Evolutionary conservation across 257 asterid species (phyloP), one percentile per base, ranked within the genome.

Genomic region (Petunia secreta): DNA sequence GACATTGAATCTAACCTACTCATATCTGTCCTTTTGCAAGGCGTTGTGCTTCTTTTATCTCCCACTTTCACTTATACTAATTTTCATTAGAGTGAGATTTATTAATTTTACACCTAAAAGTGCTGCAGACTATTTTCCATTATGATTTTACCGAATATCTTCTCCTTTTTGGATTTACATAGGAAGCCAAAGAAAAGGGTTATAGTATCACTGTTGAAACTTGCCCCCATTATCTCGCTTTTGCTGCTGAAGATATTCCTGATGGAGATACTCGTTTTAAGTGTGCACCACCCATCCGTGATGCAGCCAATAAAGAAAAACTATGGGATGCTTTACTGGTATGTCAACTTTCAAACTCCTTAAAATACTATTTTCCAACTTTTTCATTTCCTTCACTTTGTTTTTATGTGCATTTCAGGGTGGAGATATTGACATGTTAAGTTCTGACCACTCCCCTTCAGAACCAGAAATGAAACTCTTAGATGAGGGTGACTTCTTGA

Each of bases 221-320:
- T 10, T 95, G 98, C 90, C 99, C 99, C 69, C 99, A 93, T 85
- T 93, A 95, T 86, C 87, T 95, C 86, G 98, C 99, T 66, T 95
- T 95, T 89, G 90, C 99, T 77, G 97, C 97, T 74, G 97, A 95
- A 86, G 95, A 92, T 69, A 94, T 95, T 80, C 91, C 88, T 64
- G 97, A 95, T 75, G 99, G 98, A 80, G 98, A 95, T 82, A 95
- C 98, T 66, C 97, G 99, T 40, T 95, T 91, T 87, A 95, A 95
- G 91, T 95, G 99, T 57, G 88, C 97, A 79, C 99, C 99, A 74
- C 99, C 99, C 34, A 93, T 95, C 76, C 96, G 99, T 1, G 97
- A 93, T 81, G 88, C 96, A 15, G 91, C 85, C 50, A 95, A 95
- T 79, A 88, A 76, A 87, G 94, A 89, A 44, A 86, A 87, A 82